These are phyloP conservation scores for Trametes elegans DNA, from an alignment of 768 basidiomycete genomes.

Conservation along the genomic window DNA sequence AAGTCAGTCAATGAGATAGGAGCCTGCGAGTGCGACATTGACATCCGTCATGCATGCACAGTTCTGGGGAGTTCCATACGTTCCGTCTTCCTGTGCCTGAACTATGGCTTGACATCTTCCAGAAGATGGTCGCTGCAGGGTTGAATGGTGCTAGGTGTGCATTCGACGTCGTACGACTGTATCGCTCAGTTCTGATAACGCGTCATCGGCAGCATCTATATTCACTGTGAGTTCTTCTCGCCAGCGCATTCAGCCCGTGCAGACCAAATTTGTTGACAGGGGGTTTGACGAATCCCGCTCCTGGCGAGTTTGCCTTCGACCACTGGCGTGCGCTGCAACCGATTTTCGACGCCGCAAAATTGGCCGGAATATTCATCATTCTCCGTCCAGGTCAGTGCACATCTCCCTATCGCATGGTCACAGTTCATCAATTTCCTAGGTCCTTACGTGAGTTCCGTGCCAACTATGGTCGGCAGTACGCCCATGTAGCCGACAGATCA, in stretches of 20 bases:
- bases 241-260: too few relatives aligned
- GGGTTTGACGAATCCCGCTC: constrained; percentile 75
- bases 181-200: not conserved
- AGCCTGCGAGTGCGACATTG: not conserved
- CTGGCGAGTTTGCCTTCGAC: constrained; percentile 69
- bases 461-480: too few relatives aligned
- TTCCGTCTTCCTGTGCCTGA: constrained; percentile 79
- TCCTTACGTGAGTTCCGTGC: constrained; percentile 31
- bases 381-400: constrained; percentile 63
- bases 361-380: constrained; percentile 74
- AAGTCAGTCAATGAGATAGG: constrained; percentile 26
- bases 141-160: constrained; percentile 63
- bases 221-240: constrained; percentile 47
- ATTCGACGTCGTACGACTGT: not conserved
- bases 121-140: constrained; percentile 79
- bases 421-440: constrained; percentile 1
- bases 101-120: constrained; percentile 79
- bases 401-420: not conserved
- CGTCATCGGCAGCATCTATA: constrained; percentile 47
- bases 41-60: constrained; percentile 26
- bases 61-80: constrained; percentile 84
- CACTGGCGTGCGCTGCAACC: constrained; percentile 69
- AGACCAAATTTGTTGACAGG: constrained; percentile 3
- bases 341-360: constrained; percentile 70
- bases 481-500: constrained; percentile 65